phyloP scores from a whole-genome alignment of 2,329 filamentous ascomycete species.

The Beauveria brongniartii region DNA sequence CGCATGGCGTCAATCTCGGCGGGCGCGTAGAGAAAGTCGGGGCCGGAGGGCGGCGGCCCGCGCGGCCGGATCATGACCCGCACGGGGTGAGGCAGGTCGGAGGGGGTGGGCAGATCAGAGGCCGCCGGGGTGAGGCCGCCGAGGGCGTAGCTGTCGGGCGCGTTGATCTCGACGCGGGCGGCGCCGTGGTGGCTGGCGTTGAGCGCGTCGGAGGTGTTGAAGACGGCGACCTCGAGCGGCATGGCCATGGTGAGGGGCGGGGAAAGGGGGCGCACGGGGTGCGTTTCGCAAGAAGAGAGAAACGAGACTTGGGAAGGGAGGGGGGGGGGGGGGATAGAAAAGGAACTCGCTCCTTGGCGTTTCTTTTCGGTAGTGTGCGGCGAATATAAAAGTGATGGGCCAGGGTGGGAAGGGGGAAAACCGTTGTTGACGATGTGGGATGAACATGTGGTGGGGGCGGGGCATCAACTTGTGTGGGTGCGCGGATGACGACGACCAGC shows the following conservation, averaged over 20 bases:
- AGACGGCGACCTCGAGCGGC: constrained; percentile 46
- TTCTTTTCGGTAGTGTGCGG: background rate
- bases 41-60: constrained; percentile 12
- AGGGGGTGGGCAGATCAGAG: constrained; percentile 28
- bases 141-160: constrained; percentile 37
- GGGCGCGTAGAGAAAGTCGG: constrained; percentile 42
- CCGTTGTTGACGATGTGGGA: no score
- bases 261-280: background rate
- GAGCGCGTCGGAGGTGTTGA: constrained; percentile 34
- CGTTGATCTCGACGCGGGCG: constrained; percentile 47
- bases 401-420: background rate
- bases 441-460: no score
- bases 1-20: constrained; percentile 38
- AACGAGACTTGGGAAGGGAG: background rate
- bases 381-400: background rate
- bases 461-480: no score
- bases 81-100: constrained; percentile 26
- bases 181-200: constrained; percentile 35
- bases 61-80: constrained; percentile 50
- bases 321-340: no score
- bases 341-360: background rate
- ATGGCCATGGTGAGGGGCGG: background rate
- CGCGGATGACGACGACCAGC: no score
- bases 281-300: background rate
- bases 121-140: constrained; percentile 45